These are phyloP conservation scores for Notholithocarpus densiflorus DNA, from an alignment of 306 rosid genomes.

Conservation along the genomic window DNA sequence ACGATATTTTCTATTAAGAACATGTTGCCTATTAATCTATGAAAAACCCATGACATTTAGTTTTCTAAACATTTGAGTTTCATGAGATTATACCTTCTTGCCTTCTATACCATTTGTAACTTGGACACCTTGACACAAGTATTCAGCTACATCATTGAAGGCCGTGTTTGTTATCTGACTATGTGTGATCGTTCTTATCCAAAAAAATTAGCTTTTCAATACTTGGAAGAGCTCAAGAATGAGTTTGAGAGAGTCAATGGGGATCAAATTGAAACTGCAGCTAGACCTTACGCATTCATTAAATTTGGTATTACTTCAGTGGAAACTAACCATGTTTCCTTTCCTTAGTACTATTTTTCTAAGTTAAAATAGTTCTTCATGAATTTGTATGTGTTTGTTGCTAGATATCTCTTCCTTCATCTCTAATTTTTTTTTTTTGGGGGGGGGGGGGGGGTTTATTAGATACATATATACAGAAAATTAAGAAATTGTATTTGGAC, in stretches of 20 bases:
- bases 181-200: constrained; percentile 98
- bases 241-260: constrained; percentile 94
- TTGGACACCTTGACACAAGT: constrained; percentile 49
- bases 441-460: constrained; percentile 21
- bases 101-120: constrained; percentile 4
- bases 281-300: constrained; percentile 98
- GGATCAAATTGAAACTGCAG: constrained; percentile 94
- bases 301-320: constrained; percentile 66
- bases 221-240: constrained; percentile 94
- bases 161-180: constrained; percentile 93
- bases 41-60: background rate
- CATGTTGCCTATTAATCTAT: background rate
- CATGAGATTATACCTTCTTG: background rate
- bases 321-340: background rate
- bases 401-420: background rate
- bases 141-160: constrained; percentile 84
- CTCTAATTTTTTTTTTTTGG: background rate
- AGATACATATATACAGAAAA: constrained; percentile 93
- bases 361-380: background rate
- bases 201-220: constrained; percentile 96
- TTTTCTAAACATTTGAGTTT: background rate
- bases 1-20: background rate
- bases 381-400: background rate
- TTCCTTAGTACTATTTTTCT: background rate
- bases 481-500: constrained; percentile 96